phyloP scores from a whole-genome alignment of 257 asterid species.

The Nicotiana undulata region DNA sequence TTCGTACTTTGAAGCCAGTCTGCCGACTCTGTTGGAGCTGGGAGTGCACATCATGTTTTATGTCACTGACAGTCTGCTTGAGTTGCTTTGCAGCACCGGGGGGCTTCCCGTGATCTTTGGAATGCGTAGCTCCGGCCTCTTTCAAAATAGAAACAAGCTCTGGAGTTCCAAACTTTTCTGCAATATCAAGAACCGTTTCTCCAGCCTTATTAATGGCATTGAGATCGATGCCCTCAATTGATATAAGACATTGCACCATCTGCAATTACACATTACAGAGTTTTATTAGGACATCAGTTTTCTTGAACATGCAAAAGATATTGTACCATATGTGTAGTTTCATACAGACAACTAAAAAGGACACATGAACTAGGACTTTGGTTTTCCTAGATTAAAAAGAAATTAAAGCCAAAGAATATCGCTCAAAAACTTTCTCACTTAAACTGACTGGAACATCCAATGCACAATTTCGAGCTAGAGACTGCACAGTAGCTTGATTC shows the following conservation, averaged over 20 bases:
- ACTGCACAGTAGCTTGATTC: not conserved
- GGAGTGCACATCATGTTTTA: slow-evolving; percentile 84
- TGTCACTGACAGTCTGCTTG: slow-evolving; percentile 90
- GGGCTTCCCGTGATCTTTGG: slow-evolving; percentile 82
- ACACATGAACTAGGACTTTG: not conserved
- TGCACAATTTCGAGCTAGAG: not conserved
- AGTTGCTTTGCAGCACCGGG: slow-evolving; percentile 80
- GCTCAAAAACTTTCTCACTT: not conserved
- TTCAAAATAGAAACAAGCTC: slow-evolving; percentile 47
- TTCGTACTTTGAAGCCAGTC: slow-evolving; percentile 78
- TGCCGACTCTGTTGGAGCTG: slow-evolving; percentile 95
- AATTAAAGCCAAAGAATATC: not conserved
- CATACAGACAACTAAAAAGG: not conserved
- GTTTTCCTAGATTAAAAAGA: not conserved
- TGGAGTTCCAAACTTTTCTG: slow-evolving; percentile 57
- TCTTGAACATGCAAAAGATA: slow-evolving; percentile 17
- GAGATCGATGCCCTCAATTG: slow-evolving; percentile 55
- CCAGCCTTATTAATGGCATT: slow-evolving; percentile 62
- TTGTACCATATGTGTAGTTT: slow-evolving; percentile 49
- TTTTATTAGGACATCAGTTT: not conserved
- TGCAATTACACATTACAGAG: slow-evolving; percentile 26
- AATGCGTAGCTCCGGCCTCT: slow-evolving; percentile 74
- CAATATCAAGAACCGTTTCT: slow-evolving; percentile 79
- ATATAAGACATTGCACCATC: slow-evolving; percentile 65
- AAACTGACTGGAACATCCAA: not conserved